Conservation (phyloP, 371 early-diverging fungal genomes). For the Mortierella sp. region DNA sequence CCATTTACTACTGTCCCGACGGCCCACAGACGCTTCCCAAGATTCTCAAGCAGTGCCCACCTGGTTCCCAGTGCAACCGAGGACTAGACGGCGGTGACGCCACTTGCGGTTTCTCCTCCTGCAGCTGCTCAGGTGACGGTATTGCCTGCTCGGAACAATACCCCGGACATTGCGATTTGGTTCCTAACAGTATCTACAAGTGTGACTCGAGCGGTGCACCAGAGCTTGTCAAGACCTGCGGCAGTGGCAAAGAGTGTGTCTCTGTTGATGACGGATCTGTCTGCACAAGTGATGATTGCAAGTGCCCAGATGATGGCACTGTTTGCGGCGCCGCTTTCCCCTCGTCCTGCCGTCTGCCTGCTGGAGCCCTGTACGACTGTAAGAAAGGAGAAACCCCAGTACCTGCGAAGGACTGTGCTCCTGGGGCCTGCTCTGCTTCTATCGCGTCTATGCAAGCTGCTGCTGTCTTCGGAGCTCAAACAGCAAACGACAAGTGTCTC, state of each 20-base stretch:
- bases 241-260: constrained; percentile 7
- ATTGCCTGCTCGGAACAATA: constrained; percentile 3
- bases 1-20: constrained; percentile 18
- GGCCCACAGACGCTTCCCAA: constrained; percentile 2
- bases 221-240: constrained; percentile 5
- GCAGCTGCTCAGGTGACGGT: constrained; percentile 8
- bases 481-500: too few relatives aligned
- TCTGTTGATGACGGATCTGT: neutral
- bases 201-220: constrained; percentile 5
- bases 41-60: constrained; percentile 1
- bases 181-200: constrained; percentile 4
- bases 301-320: too few relatives aligned
- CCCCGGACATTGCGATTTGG: neutral
- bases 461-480: too few relatives aligned
- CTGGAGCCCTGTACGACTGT: too few relatives aligned
- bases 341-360: too few relatives aligned
- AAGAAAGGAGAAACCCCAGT: too few relatives aligned
- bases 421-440: too few relatives aligned
- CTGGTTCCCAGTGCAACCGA: constrained; percentile 10
- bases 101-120: constrained; percentile 5
- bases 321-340: too few relatives aligned
- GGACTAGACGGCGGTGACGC: neutral
- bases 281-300: too few relatives aligned
- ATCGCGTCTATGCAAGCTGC: too few relatives aligned
- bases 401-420: too few relatives aligned